Evolutionary conservation across 2,329 filamentous ascomycete species (phyloP).

Genomic region (Ilyonectria sp.): DNA sequence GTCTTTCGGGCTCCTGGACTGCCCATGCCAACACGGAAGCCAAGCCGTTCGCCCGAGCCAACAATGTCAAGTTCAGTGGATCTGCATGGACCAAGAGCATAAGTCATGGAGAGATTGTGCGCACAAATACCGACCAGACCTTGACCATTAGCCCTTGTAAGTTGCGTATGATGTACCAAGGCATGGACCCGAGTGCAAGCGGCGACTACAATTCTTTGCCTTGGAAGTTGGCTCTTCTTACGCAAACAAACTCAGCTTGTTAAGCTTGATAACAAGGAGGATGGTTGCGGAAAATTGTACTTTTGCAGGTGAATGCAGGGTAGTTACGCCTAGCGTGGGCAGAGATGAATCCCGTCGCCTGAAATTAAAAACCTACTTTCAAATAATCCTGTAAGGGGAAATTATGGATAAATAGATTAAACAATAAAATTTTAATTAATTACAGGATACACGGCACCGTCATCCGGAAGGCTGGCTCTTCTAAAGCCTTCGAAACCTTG

Average conservation of each 20-base stretch:
- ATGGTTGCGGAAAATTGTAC: no score
- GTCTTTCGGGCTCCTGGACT: slow-evolving; percentile 7
- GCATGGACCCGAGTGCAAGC: neutral
- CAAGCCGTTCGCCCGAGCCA: slow-evolving; percentile 13
- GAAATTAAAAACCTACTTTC: no score
- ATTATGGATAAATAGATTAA: no score
- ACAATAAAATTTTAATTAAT: no score
- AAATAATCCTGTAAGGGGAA: no score
- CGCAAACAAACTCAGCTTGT: slow-evolving; percentile 4
- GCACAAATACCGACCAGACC: slow-evolving; percentile 12
- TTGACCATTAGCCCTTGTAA: slow-evolving; percentile 19
- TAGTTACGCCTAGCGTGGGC: no score
- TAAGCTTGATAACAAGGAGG: neutral
- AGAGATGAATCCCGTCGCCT: no score
- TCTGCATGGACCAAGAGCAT: slow-evolving; percentile 18
- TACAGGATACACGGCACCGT: no score
- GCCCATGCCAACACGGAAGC: slow-evolving; percentile 11
- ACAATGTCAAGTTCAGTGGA: slow-evolving; percentile 7
- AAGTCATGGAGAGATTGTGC: slow-evolving; percentile 20
- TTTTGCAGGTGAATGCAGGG: no score
- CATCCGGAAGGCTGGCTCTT: no score
- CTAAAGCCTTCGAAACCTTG: no score
- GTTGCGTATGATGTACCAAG: slow-evolving; percentile 17
- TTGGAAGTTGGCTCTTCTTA: slow-evolving; percentile 17
- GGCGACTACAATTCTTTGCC: slow-evolving; percentile 10